Evolutionary conservation across 176 grass and related monocot species (phyloP).

Genomic region (Musa schizocarpa): DNA sequence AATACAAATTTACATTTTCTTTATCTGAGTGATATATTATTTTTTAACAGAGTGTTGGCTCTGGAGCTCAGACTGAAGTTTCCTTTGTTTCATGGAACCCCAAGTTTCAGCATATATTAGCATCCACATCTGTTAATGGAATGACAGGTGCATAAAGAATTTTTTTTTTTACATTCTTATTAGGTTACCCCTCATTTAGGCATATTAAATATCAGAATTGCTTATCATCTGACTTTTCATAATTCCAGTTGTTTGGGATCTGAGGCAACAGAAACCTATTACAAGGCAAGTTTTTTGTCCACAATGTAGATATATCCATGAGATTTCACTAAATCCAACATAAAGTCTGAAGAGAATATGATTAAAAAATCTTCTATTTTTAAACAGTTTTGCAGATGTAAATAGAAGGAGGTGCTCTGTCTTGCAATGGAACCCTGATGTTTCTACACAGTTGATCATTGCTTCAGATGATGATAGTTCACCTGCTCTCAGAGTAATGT

Average conservation of each 20-base stretch:
- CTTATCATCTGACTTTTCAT: conserved; percentile 10
- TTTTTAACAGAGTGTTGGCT: conserved; percentile 60
- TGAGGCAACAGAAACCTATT: conserved; percentile 72
- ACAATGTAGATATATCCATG: neutral
- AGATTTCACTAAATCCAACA: no score
- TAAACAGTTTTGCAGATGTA: conserved; percentile 83
- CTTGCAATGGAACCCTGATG: conserved; percentile 95
- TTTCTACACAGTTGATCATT: conserved; percentile 88
- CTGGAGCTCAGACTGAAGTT: conserved; percentile 72
- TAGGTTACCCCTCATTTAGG: neutral
- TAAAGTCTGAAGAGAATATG: no score
- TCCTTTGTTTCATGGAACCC: conserved; percentile 93
- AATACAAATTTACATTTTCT: neutral
- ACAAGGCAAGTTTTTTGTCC: conserved; percentile 51
- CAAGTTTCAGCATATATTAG: conserved; percentile 91
- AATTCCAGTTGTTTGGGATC: conserved; percentile 92
- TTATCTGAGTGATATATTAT: neutral
- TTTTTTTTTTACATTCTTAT: conserved; percentile 1
- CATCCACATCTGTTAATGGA: conserved; percentile 81
- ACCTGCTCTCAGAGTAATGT: conserved; percentile 82
- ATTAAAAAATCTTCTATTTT: neutral
- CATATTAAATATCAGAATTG: conserved; percentile 20
- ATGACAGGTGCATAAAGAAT: conserved; percentile 49
- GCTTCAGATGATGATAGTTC: conserved; percentile 93
- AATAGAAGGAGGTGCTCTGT: conserved; percentile 84